Evolutionary conservation across 495 filamentous ascomycete species (phyloP).

Genomic region (Hypoxylon fragiforme): DNA sequence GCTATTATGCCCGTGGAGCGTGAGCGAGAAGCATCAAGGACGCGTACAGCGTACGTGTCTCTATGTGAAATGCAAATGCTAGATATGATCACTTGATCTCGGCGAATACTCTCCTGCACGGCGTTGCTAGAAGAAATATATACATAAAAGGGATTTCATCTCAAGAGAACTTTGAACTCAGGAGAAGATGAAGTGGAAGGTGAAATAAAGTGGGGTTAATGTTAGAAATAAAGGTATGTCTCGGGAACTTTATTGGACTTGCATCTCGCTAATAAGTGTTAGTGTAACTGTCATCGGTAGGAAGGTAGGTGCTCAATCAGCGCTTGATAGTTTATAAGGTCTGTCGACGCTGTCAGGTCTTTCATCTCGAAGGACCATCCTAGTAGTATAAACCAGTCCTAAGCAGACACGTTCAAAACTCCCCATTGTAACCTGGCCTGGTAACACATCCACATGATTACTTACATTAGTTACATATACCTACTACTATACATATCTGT

Average conservation of each 20-base stretch:
- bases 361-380: neutral
- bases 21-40: no score
- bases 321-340: neutral
- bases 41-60: no score
- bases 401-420: neutral
- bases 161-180: no score
- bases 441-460: constrained; percentile 2
- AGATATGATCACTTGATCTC: neutral
- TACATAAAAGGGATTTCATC: neutral
- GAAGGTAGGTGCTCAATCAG: neutral
- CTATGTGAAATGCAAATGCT: no score
- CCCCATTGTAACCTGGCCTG: neutral
- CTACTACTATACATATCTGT: no score
- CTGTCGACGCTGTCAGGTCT: no score
- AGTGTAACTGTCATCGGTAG: neutral
- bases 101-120: neutral
- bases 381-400: neutral
- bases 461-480: neutral
- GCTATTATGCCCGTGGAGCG: no score
- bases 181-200: no score
- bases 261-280: neutral
- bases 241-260: neutral
- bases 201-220: neutral
- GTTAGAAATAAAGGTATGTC: neutral
- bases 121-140: no score